A percentile compares a stretch with the other conserved stretches of the same genome.
phyloP scores from a whole-genome alignment of 306 rosid species.

The Glycine soja region DNA sequence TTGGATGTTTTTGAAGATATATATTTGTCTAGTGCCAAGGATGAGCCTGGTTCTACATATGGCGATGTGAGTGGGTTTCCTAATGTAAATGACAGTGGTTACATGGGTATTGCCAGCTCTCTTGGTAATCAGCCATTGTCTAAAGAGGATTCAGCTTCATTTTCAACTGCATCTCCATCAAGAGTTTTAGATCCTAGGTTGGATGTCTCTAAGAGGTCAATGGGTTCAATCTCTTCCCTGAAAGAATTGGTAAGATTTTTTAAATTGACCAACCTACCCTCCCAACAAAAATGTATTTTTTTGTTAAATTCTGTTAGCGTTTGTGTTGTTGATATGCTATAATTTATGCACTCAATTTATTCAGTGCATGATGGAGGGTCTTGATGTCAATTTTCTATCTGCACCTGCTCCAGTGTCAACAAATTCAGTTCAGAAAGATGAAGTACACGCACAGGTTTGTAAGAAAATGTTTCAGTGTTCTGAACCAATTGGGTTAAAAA shows the following conservation, averaged over 20 bases:
- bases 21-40: slow-evolving; percentile 70
- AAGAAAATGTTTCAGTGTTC: slow-evolving; percentile 33
- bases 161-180: slow-evolving; percentile 62
- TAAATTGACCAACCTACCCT: neutral
- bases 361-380: slow-evolving; percentile 88
- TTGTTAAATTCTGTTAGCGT: neutral
- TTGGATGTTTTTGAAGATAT: slow-evolving; percentile 61
- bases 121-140: slow-evolving; percentile 63
- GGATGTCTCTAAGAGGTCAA: slow-evolving; percentile 69
- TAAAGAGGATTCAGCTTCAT: slow-evolving; percentile 68
- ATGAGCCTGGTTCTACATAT: slow-evolving; percentile 65
- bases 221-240: slow-evolving; percentile 72
- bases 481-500: slow-evolving; percentile 20
- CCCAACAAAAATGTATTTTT: neutral
- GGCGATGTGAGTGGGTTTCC: slow-evolving; percentile 67
- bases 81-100: slow-evolving; percentile 65
- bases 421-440: slow-evolving; percentile 73
- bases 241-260: slow-evolving; percentile 71
- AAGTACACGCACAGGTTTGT: slow-evolving; percentile 90
- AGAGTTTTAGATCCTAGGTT: slow-evolving; percentile 69
- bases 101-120: slow-evolving; percentile 53
- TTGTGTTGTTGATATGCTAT: slow-evolving; percentile 43
- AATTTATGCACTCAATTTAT: slow-evolving; percentile 49
- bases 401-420: slow-evolving; percentile 61
- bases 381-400: slow-evolving; percentile 66